These are phyloP conservation scores for Catharanthus roseus DNA, from an alignment of 257 asterid species.

Conservation along the genomic window DNA sequence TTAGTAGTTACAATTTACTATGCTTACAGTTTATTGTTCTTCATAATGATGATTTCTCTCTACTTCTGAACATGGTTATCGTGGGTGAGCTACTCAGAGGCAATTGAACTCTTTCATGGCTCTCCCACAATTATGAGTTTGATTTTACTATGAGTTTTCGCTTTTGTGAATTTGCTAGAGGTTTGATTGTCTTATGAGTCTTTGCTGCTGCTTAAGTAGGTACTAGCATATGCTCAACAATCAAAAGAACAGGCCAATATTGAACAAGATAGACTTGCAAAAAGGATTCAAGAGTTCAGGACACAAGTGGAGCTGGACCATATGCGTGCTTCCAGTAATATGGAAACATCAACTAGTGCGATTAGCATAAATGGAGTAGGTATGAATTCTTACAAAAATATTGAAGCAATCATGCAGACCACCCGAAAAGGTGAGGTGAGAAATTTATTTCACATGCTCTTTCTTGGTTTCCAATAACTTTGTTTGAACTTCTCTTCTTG, in stretches of 20 bases:
- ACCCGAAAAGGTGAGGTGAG: slow-evolving; percentile 89
- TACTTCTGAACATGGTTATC: background rate
- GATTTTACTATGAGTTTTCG: no score
- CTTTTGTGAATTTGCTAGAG: background rate
- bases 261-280: slow-evolving; percentile 93
- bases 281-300: slow-evolving; percentile 94
- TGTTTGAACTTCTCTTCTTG: background rate
- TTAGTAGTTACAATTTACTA: background rate
- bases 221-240: slow-evolving; percentile 91
- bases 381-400: slow-evolving; percentile 59
- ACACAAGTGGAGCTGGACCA: slow-evolving; percentile 78
- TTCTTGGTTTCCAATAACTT: slow-evolving; percentile 9
- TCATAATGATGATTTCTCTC: background rate
- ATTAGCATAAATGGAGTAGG: slow-evolving; percentile 55
- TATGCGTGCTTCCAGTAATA: slow-evolving; percentile 56
- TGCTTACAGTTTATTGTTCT: background rate
- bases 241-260: slow-evolving; percentile 84
- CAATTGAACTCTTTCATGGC: background rate
- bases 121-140: no score
- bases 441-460: slow-evolving; percentile 9
- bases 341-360: slow-evolving; percentile 55
- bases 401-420: slow-evolving; percentile 65
- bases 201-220: slow-evolving; percentile 33
- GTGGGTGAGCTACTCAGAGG: background rate
- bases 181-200: background rate